Conservation (phyloP, 768 basidiomycete species). For the Xanthoconium stramineum region DNA sequence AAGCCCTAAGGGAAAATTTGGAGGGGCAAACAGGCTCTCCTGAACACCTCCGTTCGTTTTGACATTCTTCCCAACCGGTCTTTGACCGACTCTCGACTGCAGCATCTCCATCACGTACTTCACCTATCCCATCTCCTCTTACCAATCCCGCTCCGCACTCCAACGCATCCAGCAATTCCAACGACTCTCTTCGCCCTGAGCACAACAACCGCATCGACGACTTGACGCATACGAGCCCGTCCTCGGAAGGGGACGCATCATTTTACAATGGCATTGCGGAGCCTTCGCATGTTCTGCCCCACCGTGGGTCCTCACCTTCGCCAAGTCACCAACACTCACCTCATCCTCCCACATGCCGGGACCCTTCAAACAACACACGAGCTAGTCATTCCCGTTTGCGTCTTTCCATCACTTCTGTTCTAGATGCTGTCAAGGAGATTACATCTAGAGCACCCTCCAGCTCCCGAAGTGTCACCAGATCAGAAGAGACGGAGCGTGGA, state of each 20-base stretch:
- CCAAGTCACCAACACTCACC: slow-evolving; percentile 1
- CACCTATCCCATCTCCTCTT: background rate
- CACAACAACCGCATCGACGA: background rate
- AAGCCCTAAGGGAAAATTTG: slow-evolving; percentile 5
- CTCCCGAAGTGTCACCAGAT: slow-evolving; percentile 31
- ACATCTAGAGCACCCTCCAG: slow-evolving; percentile 14
- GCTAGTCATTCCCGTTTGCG: slow-evolving; percentile 16
- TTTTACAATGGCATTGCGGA: slow-evolving; percentile 37
- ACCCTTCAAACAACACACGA: background rate
- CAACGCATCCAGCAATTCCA: slow-evolving; percentile 5
- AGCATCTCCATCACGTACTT: slow-evolving; percentile 1
- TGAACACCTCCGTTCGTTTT: background rate
- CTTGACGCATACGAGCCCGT: background rate
- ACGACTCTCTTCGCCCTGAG: slow-evolving; percentile 2
- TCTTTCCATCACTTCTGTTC: slow-evolving; percentile 15
- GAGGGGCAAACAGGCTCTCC: slow-evolving; percentile 1
- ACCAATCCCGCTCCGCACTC: background rate
- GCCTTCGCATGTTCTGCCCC: background rate
- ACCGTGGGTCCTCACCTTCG: background rate
- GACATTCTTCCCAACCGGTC: background rate
- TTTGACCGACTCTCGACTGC: background rate
- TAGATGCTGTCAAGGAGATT: slow-evolving; percentile 19
- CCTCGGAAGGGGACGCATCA: background rate
- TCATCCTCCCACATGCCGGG: background rate
- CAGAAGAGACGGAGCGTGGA: slow-evolving; percentile 32